A percentile compares a stretch with the other conserved stretches of the same genome.
phyloP scores from a whole-genome alignment of 768 basidiomycete species.

The Russula vinacea region DNA sequence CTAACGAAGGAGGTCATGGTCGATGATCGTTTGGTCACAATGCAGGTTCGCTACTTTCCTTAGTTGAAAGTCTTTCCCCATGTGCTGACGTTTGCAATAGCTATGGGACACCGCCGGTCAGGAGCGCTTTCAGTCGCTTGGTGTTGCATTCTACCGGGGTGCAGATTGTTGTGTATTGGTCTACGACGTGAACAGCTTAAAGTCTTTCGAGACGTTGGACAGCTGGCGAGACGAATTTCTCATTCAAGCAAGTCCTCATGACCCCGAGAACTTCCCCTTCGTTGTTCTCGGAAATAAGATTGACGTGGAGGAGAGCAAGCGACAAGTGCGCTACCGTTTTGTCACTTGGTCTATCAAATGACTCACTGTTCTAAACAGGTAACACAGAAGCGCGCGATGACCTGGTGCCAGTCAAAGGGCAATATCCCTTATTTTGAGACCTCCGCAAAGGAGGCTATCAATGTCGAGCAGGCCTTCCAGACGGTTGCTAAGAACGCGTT shows the following conservation, averaged over 20 bases:
- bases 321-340: slow-evolving; percentile 60
- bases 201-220: slow-evolving; percentile 97
- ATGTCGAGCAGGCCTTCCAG: slow-evolving; percentile 99
- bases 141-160: slow-evolving; percentile 98
- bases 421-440: slow-evolving; percentile 99
- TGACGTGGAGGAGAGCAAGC: slow-evolving; percentile 97
- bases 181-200: slow-evolving; percentile 97
- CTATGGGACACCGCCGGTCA: slow-evolving; percentile 99
- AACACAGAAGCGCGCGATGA: slow-evolving; percentile 99
- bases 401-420: slow-evolving; percentile 99
- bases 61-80: not conserved
- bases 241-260: slow-evolving; percentile 97
- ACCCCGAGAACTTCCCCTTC: slow-evolving; percentile 99
- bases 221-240: slow-evolving; percentile 99
- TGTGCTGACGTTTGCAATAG: slow-evolving; percentile 42
- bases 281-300: slow-evolving; percentile 99
- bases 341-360: not conserved
- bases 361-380: slow-evolving; percentile 51
- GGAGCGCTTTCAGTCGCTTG: slow-evolving; percentile 98
- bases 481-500: slow-evolving; percentile 99
- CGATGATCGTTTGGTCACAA: slow-evolving; percentile 95
- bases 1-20: slow-evolving; percentile 99
- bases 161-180: slow-evolving; percentile 99
- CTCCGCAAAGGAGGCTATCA: slow-evolving; percentile 99
- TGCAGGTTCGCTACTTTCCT: slow-evolving; percentile 67